phyloP scores from a whole-genome alignment of 2,329 filamentous ascomycete species.

The Ambrosiella beaveri region DNA sequence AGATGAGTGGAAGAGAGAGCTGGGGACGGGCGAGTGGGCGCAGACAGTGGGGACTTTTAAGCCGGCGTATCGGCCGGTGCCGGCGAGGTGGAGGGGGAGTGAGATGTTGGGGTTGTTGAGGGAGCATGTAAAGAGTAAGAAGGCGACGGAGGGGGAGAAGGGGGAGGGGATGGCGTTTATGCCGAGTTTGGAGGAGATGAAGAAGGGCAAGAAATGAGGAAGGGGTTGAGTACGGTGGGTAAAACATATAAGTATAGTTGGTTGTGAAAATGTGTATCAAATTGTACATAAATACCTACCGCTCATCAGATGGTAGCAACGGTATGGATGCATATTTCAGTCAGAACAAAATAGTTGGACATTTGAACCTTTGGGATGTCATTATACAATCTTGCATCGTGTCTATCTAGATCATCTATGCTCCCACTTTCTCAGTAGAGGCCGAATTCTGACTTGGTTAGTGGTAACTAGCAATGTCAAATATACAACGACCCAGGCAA shows the following conservation, averaged over 20 bases:
- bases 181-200: constrained; percentile 26
- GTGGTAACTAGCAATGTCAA: no score
- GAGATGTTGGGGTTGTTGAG: constrained; percentile 62
- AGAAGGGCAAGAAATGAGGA: neutral
- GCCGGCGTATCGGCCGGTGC: constrained; percentile 83
- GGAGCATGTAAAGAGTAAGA: constrained; percentile 55
- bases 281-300: no score
- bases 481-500: no score
- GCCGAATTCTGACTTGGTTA: no score
- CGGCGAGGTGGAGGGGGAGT: constrained; percentile 66
- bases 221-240: neutral
- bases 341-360: no score
- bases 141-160: constrained; percentile 23
- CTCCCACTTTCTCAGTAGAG: no score
- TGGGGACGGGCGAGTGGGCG: constrained; percentile 64
- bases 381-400: no score
- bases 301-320: no score
- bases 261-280: neutral
- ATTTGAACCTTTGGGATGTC: no score
- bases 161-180: constrained; percentile 38
- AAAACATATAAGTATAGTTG: neutral
- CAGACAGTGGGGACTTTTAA: constrained; percentile 91
- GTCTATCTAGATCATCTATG: no score
- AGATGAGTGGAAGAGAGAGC: constrained; percentile 21
- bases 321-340: no score